These are phyloP conservation scores for Endotrypanum monterogeii DNA, from an alignment of 208 protist genomes.

Conservation along the genomic window DNA sequence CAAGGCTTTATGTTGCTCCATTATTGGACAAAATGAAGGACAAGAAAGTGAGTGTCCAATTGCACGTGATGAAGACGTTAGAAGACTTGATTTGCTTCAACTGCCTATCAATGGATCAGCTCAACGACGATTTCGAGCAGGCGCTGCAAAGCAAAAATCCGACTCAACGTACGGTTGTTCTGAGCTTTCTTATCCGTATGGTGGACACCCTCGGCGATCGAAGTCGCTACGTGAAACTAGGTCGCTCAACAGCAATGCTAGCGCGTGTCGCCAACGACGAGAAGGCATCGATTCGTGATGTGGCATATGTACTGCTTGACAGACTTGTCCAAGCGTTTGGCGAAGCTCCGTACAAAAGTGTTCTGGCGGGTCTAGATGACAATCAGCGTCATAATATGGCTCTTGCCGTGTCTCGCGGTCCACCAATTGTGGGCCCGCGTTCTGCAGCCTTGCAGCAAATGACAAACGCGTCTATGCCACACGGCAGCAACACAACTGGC, in stretches of 20 bases:
- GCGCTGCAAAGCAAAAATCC: slow-evolving; percentile 78
- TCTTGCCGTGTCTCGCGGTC: slow-evolving; percentile 21
- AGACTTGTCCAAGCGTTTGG: slow-evolving; percentile 61
- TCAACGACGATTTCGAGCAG: slow-evolving; percentile 81
- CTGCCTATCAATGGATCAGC: slow-evolving; percentile 85
- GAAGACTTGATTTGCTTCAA: slow-evolving; percentile 74
- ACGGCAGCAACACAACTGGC: slow-evolving; percentile 7
- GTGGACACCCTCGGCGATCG: slow-evolving; percentile 50
- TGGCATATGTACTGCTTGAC: slow-evolving; percentile 57
- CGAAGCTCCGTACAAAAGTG: slow-evolving; percentile 44
- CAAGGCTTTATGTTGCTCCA: slow-evolving; percentile 44
- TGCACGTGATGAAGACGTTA: slow-evolving; percentile 78
- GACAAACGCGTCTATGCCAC: slow-evolving; percentile 4
- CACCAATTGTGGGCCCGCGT: slow-evolving; percentile 16
- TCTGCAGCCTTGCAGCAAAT: neutral
- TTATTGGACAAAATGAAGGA: slow-evolving; percentile 92
- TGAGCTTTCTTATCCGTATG: slow-evolving; percentile 67
- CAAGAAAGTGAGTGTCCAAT: slow-evolving; percentile 86
- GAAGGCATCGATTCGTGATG: slow-evolving; percentile 74
- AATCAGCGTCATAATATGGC: slow-evolving; percentile 70
- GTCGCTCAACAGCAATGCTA: slow-evolving; percentile 46
- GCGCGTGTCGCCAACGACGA: slow-evolving; percentile 84
- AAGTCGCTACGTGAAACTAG: slow-evolving; percentile 46
- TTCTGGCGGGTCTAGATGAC: slow-evolving; percentile 69
- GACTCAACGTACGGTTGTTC: slow-evolving; percentile 67